A percentile compares a stretch with the other conserved stretches of the same genome.
phyloP scores from a whole-genome alignment of 805 yeast species.

The Ogataea methanolica region DNA sequence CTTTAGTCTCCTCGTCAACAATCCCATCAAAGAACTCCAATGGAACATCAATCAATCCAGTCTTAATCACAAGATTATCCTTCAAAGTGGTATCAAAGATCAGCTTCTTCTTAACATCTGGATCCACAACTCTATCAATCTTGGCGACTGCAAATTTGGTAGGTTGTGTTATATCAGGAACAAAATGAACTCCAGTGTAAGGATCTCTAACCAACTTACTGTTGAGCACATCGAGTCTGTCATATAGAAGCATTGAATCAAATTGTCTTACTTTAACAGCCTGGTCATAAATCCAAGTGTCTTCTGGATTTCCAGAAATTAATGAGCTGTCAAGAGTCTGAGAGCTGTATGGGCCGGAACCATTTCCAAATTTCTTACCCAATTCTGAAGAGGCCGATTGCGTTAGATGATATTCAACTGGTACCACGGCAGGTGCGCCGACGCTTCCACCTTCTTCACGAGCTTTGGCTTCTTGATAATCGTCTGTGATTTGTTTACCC shows the following conservation, averaged over 20 bases:
- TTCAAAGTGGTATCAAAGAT: slow-evolving; percentile 43
- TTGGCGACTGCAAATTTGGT: slow-evolving; percentile 32
- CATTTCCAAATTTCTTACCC: background rate
- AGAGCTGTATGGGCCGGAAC: background rate
- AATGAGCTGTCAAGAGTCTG: slow-evolving; percentile 2
- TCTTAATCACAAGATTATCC: slow-evolving; percentile 37
- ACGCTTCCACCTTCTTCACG: slow-evolving; percentile 56
- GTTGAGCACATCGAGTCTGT: slow-evolving; percentile 46
- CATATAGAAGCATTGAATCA: slow-evolving; percentile 57
- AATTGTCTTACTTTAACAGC: slow-evolving; percentile 73
- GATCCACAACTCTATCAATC: slow-evolving; percentile 23
- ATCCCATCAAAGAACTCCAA: slow-evolving; percentile 51
- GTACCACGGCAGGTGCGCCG: slow-evolving; percentile 46
- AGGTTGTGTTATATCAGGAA: slow-evolving; percentile 77
- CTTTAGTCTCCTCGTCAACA: slow-evolving; percentile 51
- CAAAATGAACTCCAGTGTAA: slow-evolving; percentile 77
- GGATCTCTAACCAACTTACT: slow-evolving; percentile 67
- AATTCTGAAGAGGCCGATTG: background rate
- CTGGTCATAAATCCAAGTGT: slow-evolving; percentile 81
- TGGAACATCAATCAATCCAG: slow-evolving; percentile 65
- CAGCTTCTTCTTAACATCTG: slow-evolving; percentile 28
- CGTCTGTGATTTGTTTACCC: slow-evolving; percentile 80
- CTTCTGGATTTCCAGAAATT: slow-evolving; percentile 36
- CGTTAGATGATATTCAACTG: slow-evolving; percentile 22
- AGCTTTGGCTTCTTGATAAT: slow-evolving; percentile 71